These are phyloP conservation scores for Luzula sylvatica DNA, from an alignment of 176 grass and related monocot genomes.

Conservation along the genomic window DNA sequence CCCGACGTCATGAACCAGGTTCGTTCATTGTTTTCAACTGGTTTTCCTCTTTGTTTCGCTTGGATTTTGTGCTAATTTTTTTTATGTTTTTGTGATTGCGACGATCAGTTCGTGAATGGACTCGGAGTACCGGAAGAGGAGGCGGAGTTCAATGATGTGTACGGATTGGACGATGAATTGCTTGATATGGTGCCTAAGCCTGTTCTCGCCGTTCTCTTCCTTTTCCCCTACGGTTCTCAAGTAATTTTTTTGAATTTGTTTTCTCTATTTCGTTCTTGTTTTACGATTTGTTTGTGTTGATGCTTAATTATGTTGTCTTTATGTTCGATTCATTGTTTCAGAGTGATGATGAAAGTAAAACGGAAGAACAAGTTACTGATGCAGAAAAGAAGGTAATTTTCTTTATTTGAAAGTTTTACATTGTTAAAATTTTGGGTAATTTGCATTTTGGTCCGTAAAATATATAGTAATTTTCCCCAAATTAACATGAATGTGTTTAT, in stretches of 20 bases:
- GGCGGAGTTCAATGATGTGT: constrained; percentile 83
- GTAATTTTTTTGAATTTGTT: constrained; percentile 19
- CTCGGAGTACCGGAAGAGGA: constrained; percentile 56
- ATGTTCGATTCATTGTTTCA: not conserved
- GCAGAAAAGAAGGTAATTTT: constrained; percentile 11
- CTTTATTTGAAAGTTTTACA: not conserved
- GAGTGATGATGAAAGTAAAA: constrained; percentile 19
- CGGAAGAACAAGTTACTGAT: not conserved
- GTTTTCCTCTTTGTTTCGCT: not conserved
- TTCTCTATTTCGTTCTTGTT: not conserved
- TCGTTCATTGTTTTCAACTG: not conserved
- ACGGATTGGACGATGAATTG: constrained; percentile 86
- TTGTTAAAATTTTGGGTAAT: not conserved
- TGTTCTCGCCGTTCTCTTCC: constrained; percentile 86
- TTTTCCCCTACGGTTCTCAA: constrained; percentile 56
- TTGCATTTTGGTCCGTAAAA: not conserved
- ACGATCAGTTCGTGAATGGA: constrained; percentile 74
- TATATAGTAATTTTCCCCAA: not conserved
- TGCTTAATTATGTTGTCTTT: not conserved
- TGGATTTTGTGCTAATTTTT: too few species aligned
- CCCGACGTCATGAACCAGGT: constrained; percentile 97
- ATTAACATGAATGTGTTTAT: not conserved
- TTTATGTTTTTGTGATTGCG: not conserved
- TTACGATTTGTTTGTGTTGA: not conserved
- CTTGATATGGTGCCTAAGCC: constrained; percentile 84